Evolutionary conservation across 1,284 basidiomycete species (phyloP).

Genomic region (Chiua sp.): DNA sequence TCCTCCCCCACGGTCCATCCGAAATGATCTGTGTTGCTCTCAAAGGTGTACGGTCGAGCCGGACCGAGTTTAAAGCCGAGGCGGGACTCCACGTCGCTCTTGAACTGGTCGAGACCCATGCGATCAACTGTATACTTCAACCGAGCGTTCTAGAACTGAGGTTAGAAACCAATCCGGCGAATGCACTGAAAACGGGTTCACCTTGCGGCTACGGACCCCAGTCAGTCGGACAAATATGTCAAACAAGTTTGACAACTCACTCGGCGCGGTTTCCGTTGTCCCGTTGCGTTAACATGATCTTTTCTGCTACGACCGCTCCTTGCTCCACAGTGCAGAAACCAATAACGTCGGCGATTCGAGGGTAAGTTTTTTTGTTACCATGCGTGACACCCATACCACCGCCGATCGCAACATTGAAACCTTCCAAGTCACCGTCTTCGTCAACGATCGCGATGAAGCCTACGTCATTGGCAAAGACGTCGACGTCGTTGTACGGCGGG

Average conservation of each 20-base stretch:
- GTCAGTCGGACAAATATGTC: slow-evolving; percentile 1
- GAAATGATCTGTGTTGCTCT: slow-evolving; percentile 92
- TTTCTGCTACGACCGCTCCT: slow-evolving; percentile 87
- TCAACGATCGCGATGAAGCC: slow-evolving; percentile 95
- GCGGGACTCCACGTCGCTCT: slow-evolving; percentile 88
- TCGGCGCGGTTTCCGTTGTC: slow-evolving; percentile 96
- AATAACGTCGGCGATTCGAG: slow-evolving; percentile 86
- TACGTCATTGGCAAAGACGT: slow-evolving; percentile 95
- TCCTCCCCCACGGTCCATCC: slow-evolving; percentile 93
- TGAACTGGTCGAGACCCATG: slow-evolving; percentile 88
- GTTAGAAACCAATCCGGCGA: slow-evolving; percentile 13
- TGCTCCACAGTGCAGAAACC: slow-evolving; percentile 95
- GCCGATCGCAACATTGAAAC: slow-evolving; percentile 92
- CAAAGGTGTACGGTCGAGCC: slow-evolving; percentile 82
- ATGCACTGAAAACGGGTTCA: slow-evolving; percentile 20
- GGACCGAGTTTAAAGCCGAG: slow-evolving; percentile 84
- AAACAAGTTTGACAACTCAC: slow-evolving; percentile 49
- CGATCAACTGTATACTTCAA: slow-evolving; percentile 98
- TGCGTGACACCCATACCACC: slow-evolving; percentile 99
- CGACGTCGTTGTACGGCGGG: slow-evolving; percentile 96
- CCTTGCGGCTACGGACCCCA: slow-evolving; percentile 51
- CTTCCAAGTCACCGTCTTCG: slow-evolving; percentile 72
- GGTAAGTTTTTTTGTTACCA: slow-evolving; percentile 99
- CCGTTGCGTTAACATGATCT: slow-evolving; percentile 92
- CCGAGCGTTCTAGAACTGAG: slow-evolving; percentile 71